A percentile compares a stretch with the other conserved stretches of the same genome.
phyloP scores from a whole-genome alignment of 306 rosid species.

The Medicago arabica region DNA sequence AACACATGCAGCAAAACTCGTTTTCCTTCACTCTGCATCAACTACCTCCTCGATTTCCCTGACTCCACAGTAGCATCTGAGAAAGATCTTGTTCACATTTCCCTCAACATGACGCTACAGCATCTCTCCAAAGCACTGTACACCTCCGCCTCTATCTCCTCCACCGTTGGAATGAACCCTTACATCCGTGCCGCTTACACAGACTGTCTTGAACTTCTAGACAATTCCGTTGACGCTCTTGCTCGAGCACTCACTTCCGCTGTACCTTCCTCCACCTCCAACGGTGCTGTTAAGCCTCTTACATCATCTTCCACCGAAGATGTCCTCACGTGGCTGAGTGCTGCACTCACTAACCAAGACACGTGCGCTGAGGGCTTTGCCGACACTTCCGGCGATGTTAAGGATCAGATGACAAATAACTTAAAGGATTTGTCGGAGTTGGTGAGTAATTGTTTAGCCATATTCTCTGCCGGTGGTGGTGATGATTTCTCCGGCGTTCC shows the following conservation, averaged over 20 bases:
- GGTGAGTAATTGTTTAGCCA: slow-evolving; percentile 81
- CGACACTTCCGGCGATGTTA: slow-evolving; percentile 54
- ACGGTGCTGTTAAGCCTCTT: neutral
- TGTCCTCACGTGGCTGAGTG: slow-evolving; percentile 89
- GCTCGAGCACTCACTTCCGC: slow-evolving; percentile 56
- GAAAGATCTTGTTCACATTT: slow-evolving; percentile 82
- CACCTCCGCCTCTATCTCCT: slow-evolving; percentile 54
- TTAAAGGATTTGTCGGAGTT: slow-evolving; percentile 71
- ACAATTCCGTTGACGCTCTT: slow-evolving; percentile 75
- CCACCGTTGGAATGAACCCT: slow-evolving; percentile 47
- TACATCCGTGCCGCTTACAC: slow-evolving; percentile 64
- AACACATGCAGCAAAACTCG: slow-evolving; percentile 66
- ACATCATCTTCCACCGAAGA: slow-evolving; percentile 52
- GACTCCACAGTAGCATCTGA: slow-evolving; percentile 68
- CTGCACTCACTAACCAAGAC: slow-evolving; percentile 86
- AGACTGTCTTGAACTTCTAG: slow-evolving; percentile 88
- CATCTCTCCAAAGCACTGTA: slow-evolving; percentile 68
- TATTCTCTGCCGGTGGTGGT: slow-evolving; percentile 52
- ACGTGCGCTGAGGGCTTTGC: slow-evolving; percentile 76
- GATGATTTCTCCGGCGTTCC: slow-evolving; percentile 88
- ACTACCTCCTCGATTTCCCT: slow-evolving; percentile 74
- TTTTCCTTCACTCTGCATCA: slow-evolving; percentile 68
- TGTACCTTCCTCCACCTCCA: slow-evolving; percentile 1
- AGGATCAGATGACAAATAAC: slow-evolving; percentile 52
- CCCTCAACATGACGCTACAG: slow-evolving; percentile 82